Evolutionary conservation across 208 protist species (phyloP).

Genomic region (Leishmania guyanensis): DNA sequence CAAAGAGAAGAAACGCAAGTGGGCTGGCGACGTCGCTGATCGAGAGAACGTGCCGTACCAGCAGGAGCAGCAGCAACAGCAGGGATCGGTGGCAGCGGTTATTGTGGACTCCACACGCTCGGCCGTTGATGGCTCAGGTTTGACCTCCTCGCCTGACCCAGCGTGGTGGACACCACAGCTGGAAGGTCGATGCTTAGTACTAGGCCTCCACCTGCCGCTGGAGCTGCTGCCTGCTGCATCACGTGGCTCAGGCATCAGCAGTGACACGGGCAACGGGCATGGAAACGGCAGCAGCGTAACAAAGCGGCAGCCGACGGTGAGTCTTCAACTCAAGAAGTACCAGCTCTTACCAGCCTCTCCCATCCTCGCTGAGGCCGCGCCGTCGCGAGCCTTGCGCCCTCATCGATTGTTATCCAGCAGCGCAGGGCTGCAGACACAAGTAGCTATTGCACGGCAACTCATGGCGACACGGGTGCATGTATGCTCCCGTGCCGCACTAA

Average conservation of each 20-base stretch:
- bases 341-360: constrained; percentile 4
- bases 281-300: background rate
- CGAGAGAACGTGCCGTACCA: background rate
- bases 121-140: background rate
- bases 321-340: constrained; percentile 24
- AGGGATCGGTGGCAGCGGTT: background rate
- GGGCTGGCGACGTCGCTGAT: background rate
- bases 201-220: constrained; percentile 25
- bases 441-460: background rate
- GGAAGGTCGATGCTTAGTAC: constrained; percentile 23
- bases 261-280: too few relatives aligned
- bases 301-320: constrained; percentile 15
- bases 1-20: background rate
- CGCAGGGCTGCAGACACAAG: background rate
- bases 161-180: constrained; percentile 27
- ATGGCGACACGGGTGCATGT: background rate
- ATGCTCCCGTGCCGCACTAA: background rate
- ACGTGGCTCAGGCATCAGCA: background rate
- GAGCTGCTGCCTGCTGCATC: constrained; percentile 17
- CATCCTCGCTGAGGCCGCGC: background rate
- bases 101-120: background rate
- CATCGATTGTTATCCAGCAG: background rate
- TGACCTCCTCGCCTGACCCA: background rate
- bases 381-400: background rate
- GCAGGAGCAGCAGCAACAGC: background rate